Evolutionary conservation across 768 basidiomycete species (phyloP).

Genomic region (Leucocoprinus sp.): DNA sequence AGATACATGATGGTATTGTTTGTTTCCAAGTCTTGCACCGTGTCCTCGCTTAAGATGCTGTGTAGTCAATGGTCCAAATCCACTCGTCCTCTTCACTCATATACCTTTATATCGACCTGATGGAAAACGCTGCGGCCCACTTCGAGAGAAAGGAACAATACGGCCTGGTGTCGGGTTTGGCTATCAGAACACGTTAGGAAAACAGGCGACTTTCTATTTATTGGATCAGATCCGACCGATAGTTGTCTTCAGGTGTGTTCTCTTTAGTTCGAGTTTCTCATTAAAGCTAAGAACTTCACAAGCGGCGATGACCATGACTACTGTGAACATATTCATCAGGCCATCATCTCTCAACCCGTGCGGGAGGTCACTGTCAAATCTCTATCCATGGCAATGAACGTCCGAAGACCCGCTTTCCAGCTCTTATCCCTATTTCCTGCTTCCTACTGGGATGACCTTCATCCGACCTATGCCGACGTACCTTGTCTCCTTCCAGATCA

Average conservation of each 20-base stretch:
- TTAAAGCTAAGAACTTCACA: conserved; percentile 5
- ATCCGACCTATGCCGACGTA: conserved; percentile 38
- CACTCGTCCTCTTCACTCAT: conserved; percentile 73
- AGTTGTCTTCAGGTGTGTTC: conserved; percentile 63
- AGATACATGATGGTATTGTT: conserved; percentile 28
- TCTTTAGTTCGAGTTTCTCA: conserved; percentile 6
- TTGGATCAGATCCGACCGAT: conserved; percentile 56
- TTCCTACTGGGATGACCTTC: conserved; percentile 9
- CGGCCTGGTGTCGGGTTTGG: conserved; percentile 68
- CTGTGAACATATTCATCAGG: conserved; percentile 62
- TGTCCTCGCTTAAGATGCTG: conserved; percentile 5
- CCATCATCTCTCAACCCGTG: conserved; percentile 18
- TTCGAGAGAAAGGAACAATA: conserved; percentile 69
- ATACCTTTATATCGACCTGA: conserved; percentile 80
- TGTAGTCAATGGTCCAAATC: conserved; percentile 28
- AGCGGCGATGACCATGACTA: conserved; percentile 97
- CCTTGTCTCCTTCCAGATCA: conserved; percentile 85
- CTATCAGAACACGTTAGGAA: conserved; percentile 79
- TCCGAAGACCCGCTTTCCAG: conserved; percentile 81
- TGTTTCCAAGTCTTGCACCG: neutral
- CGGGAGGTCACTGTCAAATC: conserved; percentile 86
- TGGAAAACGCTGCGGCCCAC: conserved; percentile 62
- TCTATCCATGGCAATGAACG: conserved; percentile 84
- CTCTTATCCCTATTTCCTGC: conserved; percentile 61
- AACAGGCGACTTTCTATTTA: conserved; percentile 56